A percentile compares a stretch with the other conserved stretches of the same genome.
Conservation (phyloP, 768 basidiomycete species). For the Exsudoporus frostii region DNA sequence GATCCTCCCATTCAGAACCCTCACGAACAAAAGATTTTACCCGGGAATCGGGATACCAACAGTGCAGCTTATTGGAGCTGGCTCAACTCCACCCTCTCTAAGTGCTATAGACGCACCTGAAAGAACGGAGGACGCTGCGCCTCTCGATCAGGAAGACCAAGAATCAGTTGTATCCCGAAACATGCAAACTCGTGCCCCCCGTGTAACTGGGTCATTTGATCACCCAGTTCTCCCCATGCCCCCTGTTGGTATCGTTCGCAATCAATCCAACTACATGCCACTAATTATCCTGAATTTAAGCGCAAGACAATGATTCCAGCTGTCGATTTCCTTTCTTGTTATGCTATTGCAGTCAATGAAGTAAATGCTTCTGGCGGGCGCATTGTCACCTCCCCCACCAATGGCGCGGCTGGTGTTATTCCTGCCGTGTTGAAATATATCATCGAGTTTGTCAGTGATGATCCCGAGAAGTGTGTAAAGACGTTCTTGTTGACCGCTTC, state of each 20-base stretch:
- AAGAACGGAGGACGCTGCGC: not conserved
- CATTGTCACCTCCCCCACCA: constrained; percentile 93
- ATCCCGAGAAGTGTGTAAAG: constrained; percentile 80
- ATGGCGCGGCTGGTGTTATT: constrained; percentile 92
- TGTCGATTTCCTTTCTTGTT: constrained; percentile 90
- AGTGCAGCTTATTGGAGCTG: constrained; percentile 36
- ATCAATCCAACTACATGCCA: not conserved
- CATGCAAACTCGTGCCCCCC: constrained; percentile 26
- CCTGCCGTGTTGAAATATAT: constrained; percentile 91
- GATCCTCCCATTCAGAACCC: constrained; percentile 12
- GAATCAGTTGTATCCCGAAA: constrained; percentile 1
- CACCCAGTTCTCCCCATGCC: constrained; percentile 81
- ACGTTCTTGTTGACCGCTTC: constrained; percentile 90
- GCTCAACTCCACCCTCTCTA: constrained; percentile 10
- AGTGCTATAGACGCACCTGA: constrained; percentile 28
- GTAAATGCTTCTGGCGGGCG: constrained; percentile 91
- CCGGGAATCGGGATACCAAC: constrained; percentile 42
- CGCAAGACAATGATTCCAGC: constrained; percentile 86
- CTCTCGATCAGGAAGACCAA: constrained; percentile 1
- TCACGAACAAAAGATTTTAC: constrained; percentile 44
- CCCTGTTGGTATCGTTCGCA: constrained; percentile 50
- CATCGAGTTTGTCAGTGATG: constrained; percentile 88
- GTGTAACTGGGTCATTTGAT: constrained; percentile 73
- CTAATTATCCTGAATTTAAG: constrained; percentile 35
- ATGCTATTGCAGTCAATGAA: constrained; percentile 94